Conservation (phyloP, 2,329 filamentous ascomycete species). For the Cadophora malorum region DNA sequence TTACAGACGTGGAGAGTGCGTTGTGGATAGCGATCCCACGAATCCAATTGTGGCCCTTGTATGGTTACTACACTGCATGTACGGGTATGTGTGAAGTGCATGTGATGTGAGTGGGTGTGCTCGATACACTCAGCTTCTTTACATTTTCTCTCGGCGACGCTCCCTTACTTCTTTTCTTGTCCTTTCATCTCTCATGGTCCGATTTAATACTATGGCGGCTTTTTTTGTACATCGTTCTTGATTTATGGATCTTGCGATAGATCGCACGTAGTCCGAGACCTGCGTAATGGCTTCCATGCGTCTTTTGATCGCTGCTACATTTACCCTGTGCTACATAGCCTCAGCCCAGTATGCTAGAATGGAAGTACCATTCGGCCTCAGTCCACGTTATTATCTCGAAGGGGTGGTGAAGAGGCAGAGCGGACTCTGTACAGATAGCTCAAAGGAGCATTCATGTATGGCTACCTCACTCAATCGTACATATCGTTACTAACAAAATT, state of each 20-base stretch:
- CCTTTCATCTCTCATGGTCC: neutral
- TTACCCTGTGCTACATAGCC: conserved; percentile 15
- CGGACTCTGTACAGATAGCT: conserved; percentile 29
- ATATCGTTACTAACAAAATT: neutral
- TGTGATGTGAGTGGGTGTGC: conserved; percentile 18
- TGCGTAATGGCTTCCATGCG: conserved; percentile 29
- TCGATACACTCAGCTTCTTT: conserved; percentile 22
- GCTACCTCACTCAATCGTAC: conserved; percentile 1
- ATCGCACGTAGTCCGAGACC: neutral
- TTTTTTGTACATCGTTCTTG: neutral
- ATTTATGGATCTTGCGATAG: conserved; percentile 9
- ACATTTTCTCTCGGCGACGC: neutral
- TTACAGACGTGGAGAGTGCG: conserved; percentile 13
- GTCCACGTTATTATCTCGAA: conserved; percentile 39
- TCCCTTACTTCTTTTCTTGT: neutral
- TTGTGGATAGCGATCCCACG: conserved; percentile 18
- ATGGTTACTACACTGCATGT: neutral
- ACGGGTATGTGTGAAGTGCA: neutral
- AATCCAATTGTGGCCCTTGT: conserved; percentile 14
- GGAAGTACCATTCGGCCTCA: conserved; percentile 31
- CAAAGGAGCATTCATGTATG: conserved; percentile 40
- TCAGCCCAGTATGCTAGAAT: conserved; percentile 38
- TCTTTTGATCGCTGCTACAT: conserved; percentile 16
- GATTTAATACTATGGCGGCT: neutral
- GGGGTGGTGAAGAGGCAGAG: conserved; percentile 27